phyloP scores from a whole-genome alignment of 1,284 basidiomycete species.

The Earliella scabrosa region DNA sequence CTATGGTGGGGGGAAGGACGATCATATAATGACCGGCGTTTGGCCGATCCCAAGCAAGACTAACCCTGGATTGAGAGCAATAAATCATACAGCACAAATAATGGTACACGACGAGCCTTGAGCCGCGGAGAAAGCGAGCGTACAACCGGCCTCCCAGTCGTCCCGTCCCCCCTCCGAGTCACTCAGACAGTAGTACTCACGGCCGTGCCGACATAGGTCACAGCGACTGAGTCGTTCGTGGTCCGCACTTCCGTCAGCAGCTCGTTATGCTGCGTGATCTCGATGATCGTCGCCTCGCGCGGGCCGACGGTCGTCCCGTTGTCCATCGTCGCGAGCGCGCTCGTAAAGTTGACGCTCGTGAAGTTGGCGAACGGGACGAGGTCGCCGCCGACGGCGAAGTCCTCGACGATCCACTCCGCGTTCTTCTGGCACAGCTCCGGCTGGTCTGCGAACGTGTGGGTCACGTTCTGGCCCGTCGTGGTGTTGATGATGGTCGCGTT shows the following conservation, averaged over 20 bases:
- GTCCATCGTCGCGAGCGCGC: slow-evolving; percentile 14
- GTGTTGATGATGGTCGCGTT: slow-evolving; percentile 36
- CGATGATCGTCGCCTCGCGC: slow-evolving; percentile 33
- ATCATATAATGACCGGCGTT: too few species aligned
- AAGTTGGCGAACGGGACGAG: slow-evolving; percentile 45
- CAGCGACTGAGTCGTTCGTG: slow-evolving; percentile 28
- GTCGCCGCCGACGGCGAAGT: slow-evolving; percentile 35
- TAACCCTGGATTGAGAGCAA: too few species aligned
- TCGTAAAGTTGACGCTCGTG: slow-evolving; percentile 35
- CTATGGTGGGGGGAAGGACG: too few species aligned
- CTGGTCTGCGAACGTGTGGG: slow-evolving; percentile 34
- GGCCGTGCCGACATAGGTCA: slow-evolving; percentile 30
- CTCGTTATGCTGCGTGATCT: slow-evolving; percentile 36
- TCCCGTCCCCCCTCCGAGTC: too few species aligned
- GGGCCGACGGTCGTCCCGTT: slow-evolving; percentile 22
- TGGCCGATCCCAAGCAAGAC: too few species aligned
- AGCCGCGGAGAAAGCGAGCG: too few species aligned
- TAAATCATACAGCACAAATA: too few species aligned
- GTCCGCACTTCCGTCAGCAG: slow-evolving; percentile 32
- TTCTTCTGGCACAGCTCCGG: slow-evolving; percentile 38
- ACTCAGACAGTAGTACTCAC: too few species aligned
- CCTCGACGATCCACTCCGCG: slow-evolving; percentile 37
- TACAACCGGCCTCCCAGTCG: too few species aligned
- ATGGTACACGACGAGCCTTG: too few species aligned
- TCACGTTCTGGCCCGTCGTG: slow-evolving; percentile 33